Evolutionary conservation across 2,329 filamentous ascomycete genomes (phyloP), one percentile per base, ranked within the genome.

Genomic region (Zopfia rhizophila): DNA sequence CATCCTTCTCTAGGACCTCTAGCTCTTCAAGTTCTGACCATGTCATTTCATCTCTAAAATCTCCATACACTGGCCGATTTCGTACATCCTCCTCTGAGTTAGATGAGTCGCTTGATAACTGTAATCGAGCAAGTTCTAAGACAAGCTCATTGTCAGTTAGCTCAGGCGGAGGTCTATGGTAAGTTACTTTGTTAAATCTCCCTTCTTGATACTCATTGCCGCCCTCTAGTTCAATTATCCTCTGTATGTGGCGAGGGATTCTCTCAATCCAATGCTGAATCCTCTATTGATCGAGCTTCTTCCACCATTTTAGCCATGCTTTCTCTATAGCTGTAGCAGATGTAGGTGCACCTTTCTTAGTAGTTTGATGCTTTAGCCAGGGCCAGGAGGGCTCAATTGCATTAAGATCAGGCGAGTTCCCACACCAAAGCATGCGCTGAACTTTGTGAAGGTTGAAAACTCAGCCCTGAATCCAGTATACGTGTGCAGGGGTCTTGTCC

Each of bases 171-270:
- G 21, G 6, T 19, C 18, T 19, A 30, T 29, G 25, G 6, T 28
- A 17, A 16, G 35, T 38, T 11, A 17, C 16, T 25, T 27, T 24
- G 17, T 38, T 16, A 25, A 27, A 24, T 16, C 49, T 45, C 12
- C 48, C 48, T 25, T 54, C 51, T 17, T 50, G 39, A 32, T 57
- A 57, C 45, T 55, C 37, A 30, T 53, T 52, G n/a, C 48, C 37
- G 19, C 48, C 39, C 11, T 48, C 24, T 22, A 50, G 40, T 17
- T 46, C 16, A 32, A 54, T 45, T 19, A 57, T 57, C 48, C 48
- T 40, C 17, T 52, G n/a, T 14, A 57, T 46, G 19, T 52, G 21
- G 7, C 45, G 17, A 42, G 45, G 41, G 19, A 56, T 54, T 7
- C 53, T 22, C 31, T 56, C 38, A 41, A 53, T 51, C 53, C 19